These are phyloP conservation scores for Pythium phragmitis DNA, from an alignment of 352 stramenopile genomes.

Conservation along the genomic window DNA sequence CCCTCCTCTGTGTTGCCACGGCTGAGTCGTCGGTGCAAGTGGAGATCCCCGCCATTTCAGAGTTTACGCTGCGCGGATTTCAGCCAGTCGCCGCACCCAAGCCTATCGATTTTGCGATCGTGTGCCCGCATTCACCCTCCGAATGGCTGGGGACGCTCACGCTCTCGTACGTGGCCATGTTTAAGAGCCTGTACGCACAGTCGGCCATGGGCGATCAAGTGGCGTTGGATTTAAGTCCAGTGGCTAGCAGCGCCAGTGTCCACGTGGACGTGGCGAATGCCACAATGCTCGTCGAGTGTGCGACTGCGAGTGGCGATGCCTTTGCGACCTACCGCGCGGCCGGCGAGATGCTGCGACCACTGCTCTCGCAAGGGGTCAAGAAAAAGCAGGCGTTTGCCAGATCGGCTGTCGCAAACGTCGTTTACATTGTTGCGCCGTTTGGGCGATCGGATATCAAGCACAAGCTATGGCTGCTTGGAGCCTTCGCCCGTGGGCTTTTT, in stretches of 20 bases:
- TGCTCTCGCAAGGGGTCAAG: slow-evolving; percentile 50
- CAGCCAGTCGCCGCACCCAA: slow-evolving; percentile 62
- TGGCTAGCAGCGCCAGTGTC: slow-evolving; percentile 40
- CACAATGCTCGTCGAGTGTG: slow-evolving; percentile 59
- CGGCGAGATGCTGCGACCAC: slow-evolving; percentile 50
- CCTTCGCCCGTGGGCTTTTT: slow-evolving; percentile 63
- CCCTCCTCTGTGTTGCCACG: slow-evolving; percentile 52
- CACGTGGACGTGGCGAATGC: slow-evolving; percentile 54
- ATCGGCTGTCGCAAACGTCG: slow-evolving; percentile 59
- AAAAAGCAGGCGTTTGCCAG: slow-evolving; percentile 64
- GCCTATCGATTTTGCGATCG: slow-evolving; percentile 68
- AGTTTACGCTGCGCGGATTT: slow-evolving; percentile 76
- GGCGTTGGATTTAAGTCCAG: slow-evolving; percentile 40
- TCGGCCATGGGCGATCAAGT: slow-evolving; percentile 68
- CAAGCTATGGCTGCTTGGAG: slow-evolving; percentile 67
- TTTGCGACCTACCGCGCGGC: slow-evolving; percentile 67
- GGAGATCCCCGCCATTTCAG: slow-evolving; percentile 54
- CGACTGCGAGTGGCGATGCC: slow-evolving; percentile 44
- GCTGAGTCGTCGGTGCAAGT: slow-evolving; percentile 55
- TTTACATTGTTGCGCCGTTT: slow-evolving; percentile 73
- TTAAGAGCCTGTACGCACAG: slow-evolving; percentile 68
- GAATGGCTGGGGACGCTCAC: slow-evolving; percentile 71
- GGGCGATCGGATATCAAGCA: slow-evolving; percentile 65
- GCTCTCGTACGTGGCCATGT: slow-evolving; percentile 70
- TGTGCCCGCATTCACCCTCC: slow-evolving; percentile 65